Conservation (phyloP, 2,329 filamentous ascomycete genomes). For the Colletotrichum tanaceti region DNA sequence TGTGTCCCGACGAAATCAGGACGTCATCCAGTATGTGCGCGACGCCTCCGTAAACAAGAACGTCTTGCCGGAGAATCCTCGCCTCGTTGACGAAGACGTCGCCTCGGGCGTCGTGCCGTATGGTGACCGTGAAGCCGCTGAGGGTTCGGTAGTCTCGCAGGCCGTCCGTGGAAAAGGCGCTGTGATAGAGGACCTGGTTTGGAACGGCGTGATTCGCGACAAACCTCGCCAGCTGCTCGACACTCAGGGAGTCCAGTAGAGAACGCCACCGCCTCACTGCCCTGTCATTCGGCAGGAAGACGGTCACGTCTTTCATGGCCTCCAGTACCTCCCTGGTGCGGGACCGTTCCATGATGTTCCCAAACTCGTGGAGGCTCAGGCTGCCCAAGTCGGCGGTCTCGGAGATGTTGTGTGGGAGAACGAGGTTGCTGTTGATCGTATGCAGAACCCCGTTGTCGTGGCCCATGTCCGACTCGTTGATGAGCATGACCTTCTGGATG, state of each 20-base stretch:
- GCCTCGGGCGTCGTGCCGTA: background rate
- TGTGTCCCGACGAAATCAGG: background rate
- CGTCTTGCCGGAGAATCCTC: background rate
- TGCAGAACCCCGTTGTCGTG: constrained; percentile 13
- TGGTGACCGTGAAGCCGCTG: background rate
- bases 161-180: background rate
- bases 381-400: constrained; percentile 16
- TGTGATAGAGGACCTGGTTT: constrained; percentile 3
- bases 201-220: constrained; percentile 8
- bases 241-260: background rate
- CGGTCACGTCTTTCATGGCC: background rate
- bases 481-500: constrained; percentile 13
- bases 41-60: constrained; percentile 14
- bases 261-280: constrained; percentile 12
- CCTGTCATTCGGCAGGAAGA: background rate
- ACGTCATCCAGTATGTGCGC: constrained; percentile 6
- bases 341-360: background rate
- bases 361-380: constrained; percentile 1
- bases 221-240: background rate
- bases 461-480: background rate
- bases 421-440: constrained; percentile 6
- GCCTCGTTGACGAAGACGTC: constrained; percentile 5
- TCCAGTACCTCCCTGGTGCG: background rate
- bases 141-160: background rate
- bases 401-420: constrained; percentile 17